Evolutionary conservation across 2,329 filamentous ascomycete genomes (phyloP), one percentile per base, ranked within the genome.

Genomic region (Fusarium scirpi): DNA sequence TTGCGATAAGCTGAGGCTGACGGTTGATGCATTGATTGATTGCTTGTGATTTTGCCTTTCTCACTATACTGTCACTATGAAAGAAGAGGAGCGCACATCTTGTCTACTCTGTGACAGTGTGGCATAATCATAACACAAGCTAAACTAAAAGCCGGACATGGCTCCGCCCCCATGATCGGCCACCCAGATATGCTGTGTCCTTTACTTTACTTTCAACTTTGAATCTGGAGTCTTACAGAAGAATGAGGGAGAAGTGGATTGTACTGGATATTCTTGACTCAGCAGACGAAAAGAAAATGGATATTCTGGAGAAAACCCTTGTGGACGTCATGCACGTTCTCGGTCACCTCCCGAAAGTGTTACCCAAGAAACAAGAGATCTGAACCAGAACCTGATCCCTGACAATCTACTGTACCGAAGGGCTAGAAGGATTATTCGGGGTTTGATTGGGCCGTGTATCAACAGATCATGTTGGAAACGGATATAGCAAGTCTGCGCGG

Each of bases 321-420:
- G 44, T 65, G 32, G 32, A 49, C 30, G 51, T 68, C 62, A 68
- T 60, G 58, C 67, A 68, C 46, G 54, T 61, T 59, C 63, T 70
- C 67, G 67, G 67, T 59, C 67, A 67, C 54, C 67, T 71, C 62
- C 67, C 67, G 67, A 70, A 65, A 62, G 61, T 69, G 56, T 46
- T 62, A 70, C 61, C 56, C 53, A 62, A 66, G 41, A 43, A 62
- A 66, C 27, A 43, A 53, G 38, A 52, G 25, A 53, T 53, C 32
- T 22, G 49, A 18, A 29, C 24, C 24, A 53, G 49, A 48, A 67
- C 45, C 43, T 60, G 41, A 51, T 47, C 67, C 61, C 24, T 53
- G 57, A 20, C 43, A 46, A 38, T 48, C 48, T 55, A 49, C 63
- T 43, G 38, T 51, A 53, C 62, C 43, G 38, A 54, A 55, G 44